These are phyloP conservation scores for Lanmaoa pseudosensibilis DNA, from an alignment of 768 basidiomycete species.

Conservation along the genomic window DNA sequence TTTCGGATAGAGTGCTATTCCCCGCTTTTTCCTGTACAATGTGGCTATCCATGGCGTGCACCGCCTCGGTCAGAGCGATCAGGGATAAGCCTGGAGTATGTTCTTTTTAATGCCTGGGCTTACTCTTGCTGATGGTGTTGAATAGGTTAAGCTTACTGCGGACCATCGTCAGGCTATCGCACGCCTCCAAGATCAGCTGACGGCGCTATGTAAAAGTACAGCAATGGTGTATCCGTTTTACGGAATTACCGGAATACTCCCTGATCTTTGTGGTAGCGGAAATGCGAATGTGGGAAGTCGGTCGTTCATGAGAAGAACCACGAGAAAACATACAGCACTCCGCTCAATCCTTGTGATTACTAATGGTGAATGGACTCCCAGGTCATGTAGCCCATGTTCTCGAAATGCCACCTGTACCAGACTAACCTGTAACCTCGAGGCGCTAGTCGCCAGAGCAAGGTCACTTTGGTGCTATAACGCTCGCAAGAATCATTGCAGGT, in stretches of 20 bases:
- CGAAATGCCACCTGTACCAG: no score
- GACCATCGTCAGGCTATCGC: constrained; percentile 8
- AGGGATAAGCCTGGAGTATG: constrained; percentile 10
- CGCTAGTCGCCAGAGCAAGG: neutral
- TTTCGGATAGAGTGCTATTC: neutral
- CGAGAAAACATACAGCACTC: neutral
- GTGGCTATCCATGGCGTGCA: constrained; percentile 12
- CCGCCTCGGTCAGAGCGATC: constrained; percentile 8
- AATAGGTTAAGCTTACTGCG: constrained; percentile 14
- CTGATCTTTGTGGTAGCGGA: constrained; percentile 5
- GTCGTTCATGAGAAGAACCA: neutral
- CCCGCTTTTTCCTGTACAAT: constrained; percentile 12
- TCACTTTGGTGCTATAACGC: neutral
- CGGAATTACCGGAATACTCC: neutral
- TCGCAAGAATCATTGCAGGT: neutral
- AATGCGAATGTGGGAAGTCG: constrained; percentile 5
- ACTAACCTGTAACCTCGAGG: neutral
- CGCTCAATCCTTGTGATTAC: neutral
- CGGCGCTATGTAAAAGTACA: neutral
- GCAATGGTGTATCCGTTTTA: neutral
- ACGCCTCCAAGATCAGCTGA: constrained; percentile 12
- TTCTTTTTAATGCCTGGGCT: neutral
- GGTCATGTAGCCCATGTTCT: no score
- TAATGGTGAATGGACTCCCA: neutral
- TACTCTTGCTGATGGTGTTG: neutral